Percentiles rank a stretch among this genome's conserved stretches.
Conservation (phyloP, 1,284 basidiomycete genomes). For the Papiliotrema laurentii region DNA sequence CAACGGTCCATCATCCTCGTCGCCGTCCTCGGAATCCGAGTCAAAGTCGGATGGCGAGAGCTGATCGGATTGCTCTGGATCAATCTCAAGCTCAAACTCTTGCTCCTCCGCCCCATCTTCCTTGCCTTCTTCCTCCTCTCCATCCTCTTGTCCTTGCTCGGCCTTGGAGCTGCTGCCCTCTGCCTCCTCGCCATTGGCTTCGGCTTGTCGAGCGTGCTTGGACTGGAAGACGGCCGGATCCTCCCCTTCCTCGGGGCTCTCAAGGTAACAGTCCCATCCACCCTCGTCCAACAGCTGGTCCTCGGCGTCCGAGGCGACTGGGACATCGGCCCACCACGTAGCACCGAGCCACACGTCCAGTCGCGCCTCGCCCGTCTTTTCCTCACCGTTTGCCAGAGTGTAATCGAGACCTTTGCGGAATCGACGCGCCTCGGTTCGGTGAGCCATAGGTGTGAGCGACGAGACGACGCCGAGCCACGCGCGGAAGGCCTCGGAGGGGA, state of each 20-base stretch:
- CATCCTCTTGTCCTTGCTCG: not conserved
- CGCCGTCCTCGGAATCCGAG: constrained; percentile 54
- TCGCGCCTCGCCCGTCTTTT: constrained; percentile 61
- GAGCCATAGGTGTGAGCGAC: constrained; percentile 67
- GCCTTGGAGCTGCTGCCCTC: constrained; percentile 8
- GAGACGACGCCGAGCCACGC: constrained; percentile 82
- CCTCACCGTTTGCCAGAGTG: constrained; percentile 86
- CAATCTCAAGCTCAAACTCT: constrained; percentile 46
- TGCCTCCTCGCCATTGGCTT: constrained; percentile 1
- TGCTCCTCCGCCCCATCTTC: constrained; percentile 15
- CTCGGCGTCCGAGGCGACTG: constrained; percentile 47
- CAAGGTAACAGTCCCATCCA: constrained; percentile 98
- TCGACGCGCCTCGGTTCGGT: constrained; percentile 71
- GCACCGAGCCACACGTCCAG: constrained; percentile 87
- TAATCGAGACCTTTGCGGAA: constrained; percentile 94
- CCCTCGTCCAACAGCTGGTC: constrained; percentile 62
- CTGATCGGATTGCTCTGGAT: constrained; percentile 48
- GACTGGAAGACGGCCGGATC: constrained; percentile 91
- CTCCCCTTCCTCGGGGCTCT: constrained; percentile 85
- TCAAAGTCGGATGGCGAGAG: constrained; percentile 48
- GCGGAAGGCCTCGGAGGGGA: constrained; percentile 80
- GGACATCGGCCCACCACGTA: constrained; percentile 63
- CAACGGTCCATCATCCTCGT: constrained; percentile 73
- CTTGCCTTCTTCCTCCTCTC: constrained; percentile 16
- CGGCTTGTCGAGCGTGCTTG: constrained; percentile 28